Conservation (phyloP, 176 grass and related monocot genomes). For the Tillandsia fasciculata region DNA sequence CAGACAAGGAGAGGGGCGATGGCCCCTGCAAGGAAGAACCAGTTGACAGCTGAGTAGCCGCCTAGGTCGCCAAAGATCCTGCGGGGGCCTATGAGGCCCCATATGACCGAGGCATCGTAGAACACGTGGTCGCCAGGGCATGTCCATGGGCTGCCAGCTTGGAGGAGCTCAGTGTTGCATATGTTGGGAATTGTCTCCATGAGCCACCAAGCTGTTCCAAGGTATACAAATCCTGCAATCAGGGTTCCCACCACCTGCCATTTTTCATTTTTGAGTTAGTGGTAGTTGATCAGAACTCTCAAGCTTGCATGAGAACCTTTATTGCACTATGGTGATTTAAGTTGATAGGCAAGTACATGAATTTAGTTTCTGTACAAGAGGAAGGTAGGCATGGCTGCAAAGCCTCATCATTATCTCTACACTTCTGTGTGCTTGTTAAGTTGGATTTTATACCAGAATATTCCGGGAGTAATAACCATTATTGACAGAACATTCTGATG, state of each 20-base stretch:
- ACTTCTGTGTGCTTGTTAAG: too few species aligned
- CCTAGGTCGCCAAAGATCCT: slow-evolving; percentile 84
- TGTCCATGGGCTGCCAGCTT: slow-evolving; percentile 77
- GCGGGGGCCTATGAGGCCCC: slow-evolving; percentile 81
- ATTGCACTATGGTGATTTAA: background rate
- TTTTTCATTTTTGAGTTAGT: background rate
- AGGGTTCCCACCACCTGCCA: slow-evolving; percentile 74
- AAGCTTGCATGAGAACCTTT: background rate
- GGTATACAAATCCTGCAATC: slow-evolving; percentile 69
- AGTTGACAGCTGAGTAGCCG: slow-evolving; percentile 71
- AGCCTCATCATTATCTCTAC: too few species aligned
- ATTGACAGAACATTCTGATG: too few species aligned
- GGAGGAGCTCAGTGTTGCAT: slow-evolving; percentile 58
- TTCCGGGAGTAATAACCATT: too few species aligned
- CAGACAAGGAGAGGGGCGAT: slow-evolving; percentile 76
- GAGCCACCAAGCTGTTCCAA: slow-evolving; percentile 90
- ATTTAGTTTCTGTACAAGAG: background rate
- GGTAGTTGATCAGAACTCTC: background rate
- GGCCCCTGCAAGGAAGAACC: slow-evolving; percentile 87
- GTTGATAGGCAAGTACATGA: background rate
- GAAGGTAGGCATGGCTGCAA: too few species aligned
- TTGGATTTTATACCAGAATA: too few species aligned
- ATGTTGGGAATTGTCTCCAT: slow-evolving; percentile 81
- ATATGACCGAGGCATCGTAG: slow-evolving; percentile 91
- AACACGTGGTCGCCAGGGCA: slow-evolving; percentile 81